phyloP scores from a whole-genome alignment of 441 rosid genomes.

The Viola pubescens region DNA sequence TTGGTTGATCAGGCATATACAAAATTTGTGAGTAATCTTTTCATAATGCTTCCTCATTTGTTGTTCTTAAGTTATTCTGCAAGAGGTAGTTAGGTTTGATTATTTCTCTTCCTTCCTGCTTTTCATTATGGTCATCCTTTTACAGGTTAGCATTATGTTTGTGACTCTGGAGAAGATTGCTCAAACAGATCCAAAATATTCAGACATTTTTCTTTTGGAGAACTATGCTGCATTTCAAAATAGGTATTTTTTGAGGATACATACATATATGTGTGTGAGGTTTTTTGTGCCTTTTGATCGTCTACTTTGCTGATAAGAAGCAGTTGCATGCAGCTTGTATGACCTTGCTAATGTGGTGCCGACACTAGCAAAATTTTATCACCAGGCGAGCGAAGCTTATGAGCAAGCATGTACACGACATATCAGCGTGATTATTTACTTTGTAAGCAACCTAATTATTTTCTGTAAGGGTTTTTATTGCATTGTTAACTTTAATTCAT shows the following conservation, averaged over 20 bases:
- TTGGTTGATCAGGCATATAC: constrained; percentile 97
- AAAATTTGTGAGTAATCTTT: constrained; percentile 68
- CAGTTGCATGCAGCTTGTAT: constrained; percentile 63
- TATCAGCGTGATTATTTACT: constrained; percentile 89
- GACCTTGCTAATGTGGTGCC: constrained; percentile 98
- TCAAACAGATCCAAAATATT: constrained; percentile 85
- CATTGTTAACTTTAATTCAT: not conserved
- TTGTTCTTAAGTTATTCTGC: not conserved
- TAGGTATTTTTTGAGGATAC: constrained; percentile 35
- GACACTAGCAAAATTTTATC: constrained; percentile 94
- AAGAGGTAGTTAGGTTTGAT: not conserved
- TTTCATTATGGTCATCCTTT: constrained; percentile 21
- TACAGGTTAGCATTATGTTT: constrained; percentile 93
- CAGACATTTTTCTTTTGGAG: constrained; percentile 87
- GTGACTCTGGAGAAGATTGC: constrained; percentile 90
- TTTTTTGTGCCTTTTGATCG: not conserved
- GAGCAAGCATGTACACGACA: constrained; percentile 96
- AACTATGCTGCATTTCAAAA: constrained; percentile 98
- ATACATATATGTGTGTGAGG: not conserved
- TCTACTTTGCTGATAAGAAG: constrained; percentile 23
- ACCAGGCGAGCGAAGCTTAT: constrained; percentile 98
- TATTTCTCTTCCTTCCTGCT: not conserved
- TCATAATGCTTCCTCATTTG: not conserved
- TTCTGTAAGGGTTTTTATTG: not conserved
- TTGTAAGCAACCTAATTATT: constrained; percentile 45